Percentiles rank a stretch among this genome's conserved stretches.
Conservation (phyloP, 148 eudicot genomes). For the Gaultheria prostrata region DNA sequence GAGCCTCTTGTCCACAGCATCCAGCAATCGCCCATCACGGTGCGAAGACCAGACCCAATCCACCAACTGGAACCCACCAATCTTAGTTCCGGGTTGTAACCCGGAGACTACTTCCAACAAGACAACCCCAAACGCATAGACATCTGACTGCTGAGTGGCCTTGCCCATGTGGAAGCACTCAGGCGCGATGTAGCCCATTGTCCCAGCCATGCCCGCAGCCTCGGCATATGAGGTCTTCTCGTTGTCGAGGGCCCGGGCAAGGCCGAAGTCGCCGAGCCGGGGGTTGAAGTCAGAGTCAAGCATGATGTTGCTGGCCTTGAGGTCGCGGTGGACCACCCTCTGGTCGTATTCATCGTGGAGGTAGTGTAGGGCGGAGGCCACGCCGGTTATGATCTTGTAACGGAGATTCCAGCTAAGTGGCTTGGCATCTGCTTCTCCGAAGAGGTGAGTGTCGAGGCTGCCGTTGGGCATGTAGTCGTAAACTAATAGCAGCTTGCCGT, state of each 20-base stretch:
- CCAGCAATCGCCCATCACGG: conserved; percentile 52
- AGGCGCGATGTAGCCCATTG: conserved; percentile 89
- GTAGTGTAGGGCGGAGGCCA: conserved; percentile 61
- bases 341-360: conserved; percentile 77
- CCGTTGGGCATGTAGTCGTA: conserved; percentile 94
- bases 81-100: conserved; percentile 52
- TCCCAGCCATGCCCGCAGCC: conserved; percentile 71
- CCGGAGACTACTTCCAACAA: conserved; percentile 71
- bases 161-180: conserved; percentile 86
- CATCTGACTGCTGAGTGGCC: conserved; percentile 69
- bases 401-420: conserved; percentile 49
- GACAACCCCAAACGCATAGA: conserved; percentile 71
- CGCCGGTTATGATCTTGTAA: conserved; percentile 43
- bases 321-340: conserved; percentile 79
- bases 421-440: conserved; percentile 21
- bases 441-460: conserved; percentile 72
- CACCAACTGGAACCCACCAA: conserved; percentile 46
- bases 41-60: conserved; percentile 90
- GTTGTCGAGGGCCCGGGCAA: conserved; percentile 81
- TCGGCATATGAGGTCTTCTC: conserved; percentile 61
- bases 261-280: conserved; percentile 82
- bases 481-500: conserved; percentile 62
- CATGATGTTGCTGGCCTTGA: conserved; percentile 92
- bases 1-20: conserved; percentile 59
- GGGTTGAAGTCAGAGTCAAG: conserved; percentile 74